These are phyloP conservation scores for Ceratocystis cacaofunesta DNA, from an alignment of 2,329 filamentous ascomycete species.

Conservation along the genomic window DNA sequence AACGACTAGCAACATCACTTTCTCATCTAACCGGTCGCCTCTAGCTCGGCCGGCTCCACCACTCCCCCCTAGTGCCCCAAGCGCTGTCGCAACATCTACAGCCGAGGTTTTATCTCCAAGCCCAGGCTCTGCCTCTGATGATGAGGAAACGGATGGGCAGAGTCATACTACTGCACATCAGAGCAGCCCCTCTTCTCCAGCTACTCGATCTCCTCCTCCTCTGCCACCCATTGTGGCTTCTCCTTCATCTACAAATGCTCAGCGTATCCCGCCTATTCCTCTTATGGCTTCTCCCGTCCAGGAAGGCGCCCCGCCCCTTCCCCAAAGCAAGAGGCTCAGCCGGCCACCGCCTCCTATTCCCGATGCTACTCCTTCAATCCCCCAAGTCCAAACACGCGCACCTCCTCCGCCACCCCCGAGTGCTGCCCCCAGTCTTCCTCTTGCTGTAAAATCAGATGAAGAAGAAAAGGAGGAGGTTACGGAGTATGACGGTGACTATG, in stretches of 20 bases:
- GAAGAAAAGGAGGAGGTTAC: constrained; percentile 68
- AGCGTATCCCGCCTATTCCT: constrained; percentile 23
- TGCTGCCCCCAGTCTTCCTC: constrained; percentile 29
- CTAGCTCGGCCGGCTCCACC: constrained; percentile 49
- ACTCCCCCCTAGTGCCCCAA: constrained; percentile 35
- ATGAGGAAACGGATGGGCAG: constrained; percentile 53
- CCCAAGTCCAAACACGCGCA: constrained; percentile 41
- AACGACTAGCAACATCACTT: background rate
- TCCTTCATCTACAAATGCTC: constrained; percentile 13
- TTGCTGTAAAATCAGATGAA: constrained; percentile 29
- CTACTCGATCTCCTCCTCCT: constrained; percentile 27
- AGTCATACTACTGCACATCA: constrained; percentile 21
- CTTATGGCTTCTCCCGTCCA: constrained; percentile 25
- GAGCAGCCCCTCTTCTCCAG: constrained; percentile 28
- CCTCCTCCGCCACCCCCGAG: constrained; percentile 49
- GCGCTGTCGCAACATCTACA: constrained; percentile 37
- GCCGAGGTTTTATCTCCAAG: constrained; percentile 48
- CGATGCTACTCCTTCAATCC: constrained; percentile 31
- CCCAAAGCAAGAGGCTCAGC: constrained; percentile 39
- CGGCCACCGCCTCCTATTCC: constrained; percentile 48
- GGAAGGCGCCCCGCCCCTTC: constrained; percentile 31
- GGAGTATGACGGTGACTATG: constrained; percentile 95
- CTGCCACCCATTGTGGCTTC: constrained; percentile 22
- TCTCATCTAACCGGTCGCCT: constrained; percentile 10
- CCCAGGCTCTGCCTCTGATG: constrained; percentile 73